Percentiles rank a stretch among this genome's conserved stretches.
Evolutionary conservation across 1,284 basidiomycete genomes (phyloP).

Genomic region (Trichosporon ovoides): DNA sequence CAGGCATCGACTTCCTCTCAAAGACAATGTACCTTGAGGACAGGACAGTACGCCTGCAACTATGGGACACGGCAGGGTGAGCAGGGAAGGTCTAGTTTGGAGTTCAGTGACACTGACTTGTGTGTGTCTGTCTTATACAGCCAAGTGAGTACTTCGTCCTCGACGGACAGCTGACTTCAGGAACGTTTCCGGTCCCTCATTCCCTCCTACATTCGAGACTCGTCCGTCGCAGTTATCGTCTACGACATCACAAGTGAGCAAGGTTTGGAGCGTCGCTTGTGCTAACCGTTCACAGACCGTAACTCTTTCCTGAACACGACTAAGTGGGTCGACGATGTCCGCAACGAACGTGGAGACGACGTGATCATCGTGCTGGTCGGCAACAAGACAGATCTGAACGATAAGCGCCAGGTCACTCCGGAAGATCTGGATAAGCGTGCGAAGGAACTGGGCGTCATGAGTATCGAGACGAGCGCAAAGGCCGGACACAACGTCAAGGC

Average conservation of each 20-base stretch:
- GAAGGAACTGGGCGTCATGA: slow-evolving; percentile 92
- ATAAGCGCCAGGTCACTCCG: slow-evolving; percentile 74
- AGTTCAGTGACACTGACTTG: slow-evolving; percentile 6
- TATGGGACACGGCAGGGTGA: slow-evolving; percentile 79
- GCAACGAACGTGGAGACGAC: slow-evolving; percentile 93
- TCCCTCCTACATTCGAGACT: slow-evolving; percentile 98
- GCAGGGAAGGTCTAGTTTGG: neutral
- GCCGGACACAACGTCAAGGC: slow-evolving; percentile 99
- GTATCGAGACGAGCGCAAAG: slow-evolving; percentile 99
- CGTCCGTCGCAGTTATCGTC: slow-evolving; percentile 95
- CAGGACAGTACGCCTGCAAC: slow-evolving; percentile 90
- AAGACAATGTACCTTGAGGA: slow-evolving; percentile 99
- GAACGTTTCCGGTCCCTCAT: slow-evolving; percentile 97
- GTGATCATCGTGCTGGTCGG: slow-evolving; percentile 98
- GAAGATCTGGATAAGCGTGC: slow-evolving; percentile 93
- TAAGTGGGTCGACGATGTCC: slow-evolving; percentile 99
- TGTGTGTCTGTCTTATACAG: slow-evolving; percentile 17
- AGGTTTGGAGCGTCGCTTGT: too few relatives aligned
- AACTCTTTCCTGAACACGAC: slow-evolving; percentile 94
- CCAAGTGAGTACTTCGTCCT: slow-evolving; percentile 22
- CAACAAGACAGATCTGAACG: slow-evolving; percentile 91
- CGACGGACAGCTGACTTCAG: slow-evolving; percentile 49
- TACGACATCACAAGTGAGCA: slow-evolving; percentile 97
- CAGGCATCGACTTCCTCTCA: slow-evolving; percentile 92
- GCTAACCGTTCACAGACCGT: slow-evolving; percentile 59